Evolutionary conservation across 2,329 filamentous ascomycete species (phyloP), one percentile per base, ranked within the genome.

Genomic region (Pseudocercospora cruenta): DNA sequence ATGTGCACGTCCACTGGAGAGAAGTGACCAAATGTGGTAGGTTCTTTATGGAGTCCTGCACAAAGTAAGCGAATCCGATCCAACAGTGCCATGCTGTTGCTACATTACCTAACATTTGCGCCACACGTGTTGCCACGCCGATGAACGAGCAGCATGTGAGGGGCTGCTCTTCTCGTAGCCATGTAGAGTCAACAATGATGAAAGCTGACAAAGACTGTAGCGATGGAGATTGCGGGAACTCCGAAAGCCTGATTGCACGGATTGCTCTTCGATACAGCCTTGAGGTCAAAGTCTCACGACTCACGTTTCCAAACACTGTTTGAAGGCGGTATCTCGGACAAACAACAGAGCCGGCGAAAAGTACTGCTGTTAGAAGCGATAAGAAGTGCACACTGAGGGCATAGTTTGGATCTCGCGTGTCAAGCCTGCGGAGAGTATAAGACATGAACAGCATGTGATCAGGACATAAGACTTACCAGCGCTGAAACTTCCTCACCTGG

Each of bases 141-240:
- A 84, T 79, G 57, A 83, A 83, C 6, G 82, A 74, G 72, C 82
- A 83, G 68, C 79, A 82, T 4, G 80, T 82, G 39, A 84, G 68
- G 5, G 82, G 82, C 53, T 84, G 81, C 70, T 84, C 82, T 64
- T 84, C 82, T 60, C 81, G 80, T 1, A 80, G 78, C 16, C 82
- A 73, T 22, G 67, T 70, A 19, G 66, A 69, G 49, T 70, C 63
- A 9, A 70, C 64, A 16, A 84, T 75, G 3, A 84, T 74, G 66
- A 83, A 82, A 16, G 83, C 82, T 16, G 79, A 78, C 2, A 85
- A 72, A 2, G 81, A 80, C 54, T 81, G 78, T 36, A 84, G 68
- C 9, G 81, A 81, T 5, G 81, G 77, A 60, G 78, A 82, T 51
- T 81, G 78, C 9, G 81, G 81, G 55, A 84, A 84, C 14, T 67